Evolutionary conservation across 1,284 basidiomycete species (phyloP), one percentile per base, ranked within the genome.

Genomic region (Boletus hoseneyae): DNA sequence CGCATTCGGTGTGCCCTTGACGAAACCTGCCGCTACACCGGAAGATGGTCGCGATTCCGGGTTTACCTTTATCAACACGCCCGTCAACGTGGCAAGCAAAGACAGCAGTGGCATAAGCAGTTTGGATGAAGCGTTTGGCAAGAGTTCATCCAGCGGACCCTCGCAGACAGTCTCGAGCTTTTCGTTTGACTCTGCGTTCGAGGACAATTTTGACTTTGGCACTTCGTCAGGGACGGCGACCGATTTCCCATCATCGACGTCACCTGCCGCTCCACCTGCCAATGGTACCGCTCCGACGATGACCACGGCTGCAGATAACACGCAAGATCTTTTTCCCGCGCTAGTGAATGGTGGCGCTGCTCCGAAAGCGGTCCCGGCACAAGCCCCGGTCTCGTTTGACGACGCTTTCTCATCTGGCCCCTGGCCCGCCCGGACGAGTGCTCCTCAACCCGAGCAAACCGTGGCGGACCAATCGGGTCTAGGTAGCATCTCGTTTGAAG

Each of bases 171-270:
- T 71, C 3, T 72, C 78, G 3, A 69, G 71, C 15, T 80, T 85
- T 57, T 73, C 79, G 10, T 86, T 90, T 52, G 86, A 85, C 51
- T 73, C 79, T 48, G 77, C 74, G n/a, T 93, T 93, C 59, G 91
- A 93, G 32, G 90, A 93, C 60, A 87, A 89, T 56, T 93, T 93
- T 64, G 90, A 93, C 69, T 94, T 94, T 57, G 74, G 71, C 2
- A 73, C 80, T 40, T 73, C 77, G 1, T 72, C 76, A 10, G 72
- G 72, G 16, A 51, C 65, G 6, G 63, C 58, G 45, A 58, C 67
- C 19, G 60, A 61, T 27, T 58, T 69, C 48, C 58, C 67, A 25
- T 54, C 66, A n/a, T 47, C 52, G 23, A 43, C 56, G 16, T 51
- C 58, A 2, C 46, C 58, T 16, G 47, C 53, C 23, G 43, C 39